Evolutionary conservation across 2,329 filamentous ascomycete genomes (phyloP).

Genomic region (Thelonectria blattea): DNA sequence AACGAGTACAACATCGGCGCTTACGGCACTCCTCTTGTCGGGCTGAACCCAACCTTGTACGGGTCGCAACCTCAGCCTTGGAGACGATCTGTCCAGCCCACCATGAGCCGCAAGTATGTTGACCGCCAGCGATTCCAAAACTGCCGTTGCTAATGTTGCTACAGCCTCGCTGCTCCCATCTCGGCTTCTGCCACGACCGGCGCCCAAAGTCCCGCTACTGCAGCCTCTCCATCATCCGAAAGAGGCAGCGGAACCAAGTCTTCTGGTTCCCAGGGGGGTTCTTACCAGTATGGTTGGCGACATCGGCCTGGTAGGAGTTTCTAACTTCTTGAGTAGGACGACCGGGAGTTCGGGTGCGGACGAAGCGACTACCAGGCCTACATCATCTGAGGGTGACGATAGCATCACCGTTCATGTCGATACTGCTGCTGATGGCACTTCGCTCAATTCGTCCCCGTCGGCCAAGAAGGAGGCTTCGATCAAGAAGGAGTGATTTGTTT

Average conservation of each 20-base stretch:
- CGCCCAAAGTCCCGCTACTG: slow-evolving; percentile 15
- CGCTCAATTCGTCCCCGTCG: slow-evolving; percentile 53
- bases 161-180: slow-evolving; percentile 15
- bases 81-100: slow-evolving; percentile 40
- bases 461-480: slow-evolving; percentile 47
- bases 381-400: slow-evolving; percentile 59
- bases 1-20: slow-evolving; percentile 88
- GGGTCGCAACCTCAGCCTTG: slow-evolving; percentile 47
- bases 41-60: slow-evolving; percentile 52
- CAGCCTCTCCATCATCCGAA: slow-evolving; percentile 39
- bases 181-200: slow-evolving; percentile 5
- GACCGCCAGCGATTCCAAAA: not conserved
- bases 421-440: slow-evolving; percentile 52
- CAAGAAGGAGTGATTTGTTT: slow-evolving; percentile 34
- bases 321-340: slow-evolving; percentile 46
- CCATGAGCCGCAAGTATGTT: slow-evolving; percentile 41
- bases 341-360: slow-evolving; percentile 49
- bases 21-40: slow-evolving; percentile 67
- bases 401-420: slow-evolving; percentile 61
- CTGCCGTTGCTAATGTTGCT: slow-evolving; percentile 11
- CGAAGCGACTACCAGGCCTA: slow-evolving; percentile 47
- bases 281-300: slow-evolving; percentile 45
- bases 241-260: slow-evolving; percentile 38
- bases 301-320: slow-evolving; percentile 36
- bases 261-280: slow-evolving; percentile 43